Base-by-base conservation (phyloP, 2,329 filamentous ascomycete genomes). In the Ustulina deusta region DNA sequence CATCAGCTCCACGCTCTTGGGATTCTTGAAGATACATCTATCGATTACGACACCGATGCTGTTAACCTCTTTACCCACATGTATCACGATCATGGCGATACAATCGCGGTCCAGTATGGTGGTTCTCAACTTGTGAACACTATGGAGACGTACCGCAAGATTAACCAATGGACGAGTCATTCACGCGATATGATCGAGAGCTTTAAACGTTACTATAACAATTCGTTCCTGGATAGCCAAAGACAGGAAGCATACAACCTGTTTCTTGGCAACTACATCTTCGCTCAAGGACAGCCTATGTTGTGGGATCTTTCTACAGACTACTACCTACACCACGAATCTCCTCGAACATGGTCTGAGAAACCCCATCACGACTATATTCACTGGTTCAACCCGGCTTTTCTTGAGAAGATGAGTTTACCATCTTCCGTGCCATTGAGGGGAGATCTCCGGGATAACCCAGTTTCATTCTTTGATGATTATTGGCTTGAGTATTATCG, bases 201-300 rank as follows among this genome's bases (percentile, higher is more conserved):
- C 78, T 97, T 99, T 84, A 99, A 98, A 79, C 89, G 96, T 32
- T 99, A 98, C 79, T 99, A 99, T 80, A 97, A 98, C 81, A 99
- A 99, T 77, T 97, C 95, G 0, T 99, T 99, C 78, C 87, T 99
- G 9, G 96, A 99, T 79, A 94, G 92, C n/a, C 96, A 99, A 78
- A 90, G 96, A 36, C 96, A 99, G 80, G 96, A 99, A 80, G 96
- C 96, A 0, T 98, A 98, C 80, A 99, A 99, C 73, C 84, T 99
- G 10, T 99, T 99, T 76, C 86, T 99, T 1, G 96, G 96, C 6
- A 97, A 98, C 76, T 99, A 99, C 78, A 93, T 94, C 58, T 98
- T 94, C 77, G 82, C 87, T 0, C 90, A 93, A 71, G 94, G 93
- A 0, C 91, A 97, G 77, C 96, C 96, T 0, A 95, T 98, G 93